phyloP scores from a whole-genome alignment of 1,284 basidiomycete genomes.

The Ganoderma boninense region DNA sequence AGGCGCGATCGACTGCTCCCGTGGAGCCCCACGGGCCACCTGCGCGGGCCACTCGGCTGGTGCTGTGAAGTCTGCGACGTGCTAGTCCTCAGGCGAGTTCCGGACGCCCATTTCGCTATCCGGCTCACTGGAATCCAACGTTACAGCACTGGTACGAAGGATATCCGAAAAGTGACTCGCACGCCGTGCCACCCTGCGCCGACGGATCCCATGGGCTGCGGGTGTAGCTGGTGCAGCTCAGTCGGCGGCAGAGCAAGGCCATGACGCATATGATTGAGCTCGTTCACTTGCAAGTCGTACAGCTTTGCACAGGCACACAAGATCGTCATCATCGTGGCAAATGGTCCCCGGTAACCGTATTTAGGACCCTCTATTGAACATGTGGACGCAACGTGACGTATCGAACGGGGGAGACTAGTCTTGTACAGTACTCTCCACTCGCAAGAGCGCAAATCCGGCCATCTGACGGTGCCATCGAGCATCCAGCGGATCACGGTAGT shows the following conservation, averaged over 20 bases:
- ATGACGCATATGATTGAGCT: conserved; percentile 11
- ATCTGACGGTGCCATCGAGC: conserved; percentile 11
- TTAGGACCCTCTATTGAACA: neutral
- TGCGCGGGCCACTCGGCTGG: neutral
- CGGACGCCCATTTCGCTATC: conserved; percentile 13
- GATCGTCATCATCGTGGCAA: conserved; percentile 6
- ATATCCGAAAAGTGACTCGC: neutral
- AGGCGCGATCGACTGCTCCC: conserved; percentile 20
- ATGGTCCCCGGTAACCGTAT: neutral
- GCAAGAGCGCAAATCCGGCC: conserved; percentile 8
- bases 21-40: conserved; percentile 12
- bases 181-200: neutral
- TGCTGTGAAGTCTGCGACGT: conserved; percentile 3
- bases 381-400: conserved; percentile 5
- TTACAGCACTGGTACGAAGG: neutral
- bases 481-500: neutral
- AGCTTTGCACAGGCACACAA: conserved; percentile 5
- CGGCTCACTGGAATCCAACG: conserved; percentile 1
- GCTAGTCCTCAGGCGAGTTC: conserved; percentile 15
- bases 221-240: neutral
- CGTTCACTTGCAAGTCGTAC: neutral
- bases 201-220: neutral
- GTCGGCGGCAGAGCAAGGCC: neutral
- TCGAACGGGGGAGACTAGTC: neutral
- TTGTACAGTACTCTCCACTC: neutral